Conservation (phyloP, 495 filamentous ascomycete species). For the Achaetomiella virescens region DNA sequence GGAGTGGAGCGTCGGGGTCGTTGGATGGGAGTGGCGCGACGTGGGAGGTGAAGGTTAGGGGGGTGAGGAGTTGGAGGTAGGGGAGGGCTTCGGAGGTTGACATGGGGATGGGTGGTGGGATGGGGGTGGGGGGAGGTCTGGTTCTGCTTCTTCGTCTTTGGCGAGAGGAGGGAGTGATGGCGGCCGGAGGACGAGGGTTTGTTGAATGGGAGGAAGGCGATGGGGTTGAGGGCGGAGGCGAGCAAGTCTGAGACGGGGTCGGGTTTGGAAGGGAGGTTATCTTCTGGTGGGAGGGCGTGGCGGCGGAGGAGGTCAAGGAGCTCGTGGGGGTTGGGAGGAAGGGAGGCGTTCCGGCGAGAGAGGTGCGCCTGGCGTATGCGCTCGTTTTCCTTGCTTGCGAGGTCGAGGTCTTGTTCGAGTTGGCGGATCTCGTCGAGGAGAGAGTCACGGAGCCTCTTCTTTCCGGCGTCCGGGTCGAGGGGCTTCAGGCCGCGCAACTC, state of each 20-base stretch:
- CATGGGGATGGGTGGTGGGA: conserved; percentile 49
- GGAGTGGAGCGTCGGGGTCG: conserved; percentile 19
- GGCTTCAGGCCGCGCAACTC: conserved; percentile 33
- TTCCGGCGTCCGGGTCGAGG: conserved; percentile 33
- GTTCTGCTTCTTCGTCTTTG: conserved; percentile 14
- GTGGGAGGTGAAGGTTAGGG: conserved; percentile 46
- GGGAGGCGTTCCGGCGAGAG: conserved; percentile 10
- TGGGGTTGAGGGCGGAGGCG: conserved; percentile 38
- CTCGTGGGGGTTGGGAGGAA: conserved; percentile 24
- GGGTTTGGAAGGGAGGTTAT: conserved; percentile 11
- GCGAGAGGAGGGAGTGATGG: not conserved
- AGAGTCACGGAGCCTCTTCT: conserved; percentile 34
- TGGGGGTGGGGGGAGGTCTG: conserved; percentile 21
- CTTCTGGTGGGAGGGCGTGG: conserved; percentile 32
- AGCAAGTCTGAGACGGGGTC: conserved; percentile 30
- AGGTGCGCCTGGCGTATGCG: conserved; percentile 30
- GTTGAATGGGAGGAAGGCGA: conserved; percentile 47
- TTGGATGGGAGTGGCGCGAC: conserved; percentile 34
- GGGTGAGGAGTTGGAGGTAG: conserved; percentile 52
- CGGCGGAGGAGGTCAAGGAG: conserved; percentile 35
- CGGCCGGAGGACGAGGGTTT: conserved; percentile 17
- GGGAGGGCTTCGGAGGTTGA: conserved; percentile 47
- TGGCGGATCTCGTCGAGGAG: conserved; percentile 33
- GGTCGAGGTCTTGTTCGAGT: conserved; percentile 32
- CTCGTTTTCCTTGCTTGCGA: conserved; percentile 36